phyloP scores from a whole-genome alignment of 441 rosid species.

The Adansonia madagascariensis region DNA sequence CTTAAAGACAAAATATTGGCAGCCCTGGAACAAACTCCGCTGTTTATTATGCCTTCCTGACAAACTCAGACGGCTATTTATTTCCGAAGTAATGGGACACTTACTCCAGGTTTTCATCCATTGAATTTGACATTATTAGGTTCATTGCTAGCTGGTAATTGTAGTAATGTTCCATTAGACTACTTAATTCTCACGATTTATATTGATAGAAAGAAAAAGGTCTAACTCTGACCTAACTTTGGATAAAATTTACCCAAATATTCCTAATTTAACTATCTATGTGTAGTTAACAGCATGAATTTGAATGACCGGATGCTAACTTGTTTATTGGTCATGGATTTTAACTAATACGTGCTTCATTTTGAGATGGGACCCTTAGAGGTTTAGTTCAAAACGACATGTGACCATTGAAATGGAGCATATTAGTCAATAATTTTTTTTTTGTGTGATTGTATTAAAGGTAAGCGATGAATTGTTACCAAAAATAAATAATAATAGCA shows the following conservation, averaged over 20 bases:
- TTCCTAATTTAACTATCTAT: too few species aligned
- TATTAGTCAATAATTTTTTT: too few species aligned
- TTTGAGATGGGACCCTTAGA: too few species aligned
- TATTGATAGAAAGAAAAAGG: background rate
- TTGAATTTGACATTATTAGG: background rate
- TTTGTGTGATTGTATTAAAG: too few species aligned
- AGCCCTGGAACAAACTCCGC: slow-evolving; percentile 20
- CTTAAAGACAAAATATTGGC: background rate
- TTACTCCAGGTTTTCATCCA: background rate
- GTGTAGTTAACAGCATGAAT: too few species aligned
- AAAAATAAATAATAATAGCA: too few species aligned
- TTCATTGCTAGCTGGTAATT: background rate
- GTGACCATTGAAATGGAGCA: too few species aligned
- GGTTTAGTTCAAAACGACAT: too few species aligned
- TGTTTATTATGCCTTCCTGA: background rate
- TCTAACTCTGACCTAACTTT: background rate
- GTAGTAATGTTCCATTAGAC: background rate
- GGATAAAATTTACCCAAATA: background rate
- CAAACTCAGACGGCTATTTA: slow-evolving; percentile 21
- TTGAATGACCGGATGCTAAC: too few species aligned
- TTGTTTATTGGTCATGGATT: too few species aligned
- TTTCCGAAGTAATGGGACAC: background rate
- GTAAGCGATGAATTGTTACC: too few species aligned
- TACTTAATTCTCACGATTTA: background rate
- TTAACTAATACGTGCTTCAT: too few species aligned